phyloP scores from a whole-genome alignment of 192 early-diverging fungal genomes.

The Gigaspora rosea region DNA sequence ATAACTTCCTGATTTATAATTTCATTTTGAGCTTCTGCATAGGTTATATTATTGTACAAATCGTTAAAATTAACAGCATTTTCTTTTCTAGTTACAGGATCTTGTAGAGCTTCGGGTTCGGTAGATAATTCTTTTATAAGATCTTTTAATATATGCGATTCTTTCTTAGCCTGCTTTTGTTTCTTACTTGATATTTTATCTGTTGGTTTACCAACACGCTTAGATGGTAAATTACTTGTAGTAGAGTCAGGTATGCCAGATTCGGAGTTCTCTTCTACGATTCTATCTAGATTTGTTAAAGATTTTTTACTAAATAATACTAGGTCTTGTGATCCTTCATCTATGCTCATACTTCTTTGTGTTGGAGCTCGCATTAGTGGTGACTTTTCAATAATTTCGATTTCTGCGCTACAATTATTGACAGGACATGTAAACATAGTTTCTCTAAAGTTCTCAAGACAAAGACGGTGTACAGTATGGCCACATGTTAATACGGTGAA shows the following conservation, averaged over 20 bases:
- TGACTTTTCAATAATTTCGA: neutral
- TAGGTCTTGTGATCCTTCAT: no score
- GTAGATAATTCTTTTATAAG: constrained; percentile 1
- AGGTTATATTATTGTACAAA: no score
- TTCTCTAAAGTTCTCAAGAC: constrained; percentile 1
- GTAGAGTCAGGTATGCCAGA: neutral
- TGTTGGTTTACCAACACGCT: neutral
- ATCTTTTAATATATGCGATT: neutral
- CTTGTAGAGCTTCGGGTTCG: neutral
- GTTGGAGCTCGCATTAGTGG: neutral
- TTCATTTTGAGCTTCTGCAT: no score
- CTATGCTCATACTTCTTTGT: no score
- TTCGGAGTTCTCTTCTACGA: no score
- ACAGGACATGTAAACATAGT: neutral
- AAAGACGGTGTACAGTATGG: constrained; percentile 2
- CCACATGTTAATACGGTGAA: constrained; percentile 4
- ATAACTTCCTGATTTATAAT: constrained; percentile 2
- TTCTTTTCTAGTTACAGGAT: no score
- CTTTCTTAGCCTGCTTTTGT: neutral
- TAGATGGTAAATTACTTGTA: neutral
- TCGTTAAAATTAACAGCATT: no score
- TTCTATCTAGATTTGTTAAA: no score
- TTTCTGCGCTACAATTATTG: neutral
- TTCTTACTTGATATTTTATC: neutral
- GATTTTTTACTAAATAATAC: no score